Conservation (phyloP, 768 basidiomycete species). For the Rhodotorula toruloides region DNA sequence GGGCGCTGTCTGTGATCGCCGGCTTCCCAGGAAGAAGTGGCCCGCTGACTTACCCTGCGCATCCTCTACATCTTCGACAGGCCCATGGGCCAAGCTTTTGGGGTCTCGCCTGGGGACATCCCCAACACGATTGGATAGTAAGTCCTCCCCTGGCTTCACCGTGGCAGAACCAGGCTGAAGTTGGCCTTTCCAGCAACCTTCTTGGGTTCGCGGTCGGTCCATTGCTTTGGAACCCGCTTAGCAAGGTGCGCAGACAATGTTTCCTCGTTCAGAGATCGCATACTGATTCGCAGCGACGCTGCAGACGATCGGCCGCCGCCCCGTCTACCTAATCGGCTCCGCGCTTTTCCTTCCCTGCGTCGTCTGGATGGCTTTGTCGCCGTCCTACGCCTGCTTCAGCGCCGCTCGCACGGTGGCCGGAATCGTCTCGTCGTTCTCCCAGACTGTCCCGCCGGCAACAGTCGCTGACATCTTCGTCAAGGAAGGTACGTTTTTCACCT, state of each 20-base stretch:
- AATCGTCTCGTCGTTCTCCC: slow-evolving; percentile 31
- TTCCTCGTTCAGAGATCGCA: not conserved
- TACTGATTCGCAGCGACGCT: not conserved
- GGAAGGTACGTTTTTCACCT: slow-evolving; percentile 4
- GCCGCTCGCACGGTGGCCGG: slow-evolving; percentile 38
- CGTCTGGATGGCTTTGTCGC: slow-evolving; percentile 38
- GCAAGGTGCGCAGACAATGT: not conserved
- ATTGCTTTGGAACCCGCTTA: slow-evolving; percentile 39
- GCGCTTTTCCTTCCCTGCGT: slow-evolving; percentile 36
- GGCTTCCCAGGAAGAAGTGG: too few species aligned
- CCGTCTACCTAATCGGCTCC: slow-evolving; percentile 23
- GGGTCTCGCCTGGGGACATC: slow-evolving; percentile 19
- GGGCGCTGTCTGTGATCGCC: too few species aligned
- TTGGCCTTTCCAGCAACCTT: slow-evolving; percentile 17
- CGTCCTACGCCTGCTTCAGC: slow-evolving; percentile 32
- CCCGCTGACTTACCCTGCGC: too few species aligned
- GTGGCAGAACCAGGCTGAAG: too few species aligned
- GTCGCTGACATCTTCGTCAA: slow-evolving; percentile 41
- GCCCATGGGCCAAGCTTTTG: slow-evolving; percentile 26
- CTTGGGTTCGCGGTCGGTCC: slow-evolving; percentile 42
- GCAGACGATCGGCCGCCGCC: slow-evolving; percentile 36
- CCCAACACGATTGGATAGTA: slow-evolving; percentile 37
- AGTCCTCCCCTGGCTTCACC: too few species aligned
- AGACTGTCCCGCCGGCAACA: slow-evolving; percentile 39
- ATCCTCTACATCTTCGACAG: not conserved